A percentile compares a stretch with the other conserved stretches of the same genome.
Evolutionary conservation across 177 flowering plant species (phyloP).

Genomic region (Vitis hybrid): DNA sequence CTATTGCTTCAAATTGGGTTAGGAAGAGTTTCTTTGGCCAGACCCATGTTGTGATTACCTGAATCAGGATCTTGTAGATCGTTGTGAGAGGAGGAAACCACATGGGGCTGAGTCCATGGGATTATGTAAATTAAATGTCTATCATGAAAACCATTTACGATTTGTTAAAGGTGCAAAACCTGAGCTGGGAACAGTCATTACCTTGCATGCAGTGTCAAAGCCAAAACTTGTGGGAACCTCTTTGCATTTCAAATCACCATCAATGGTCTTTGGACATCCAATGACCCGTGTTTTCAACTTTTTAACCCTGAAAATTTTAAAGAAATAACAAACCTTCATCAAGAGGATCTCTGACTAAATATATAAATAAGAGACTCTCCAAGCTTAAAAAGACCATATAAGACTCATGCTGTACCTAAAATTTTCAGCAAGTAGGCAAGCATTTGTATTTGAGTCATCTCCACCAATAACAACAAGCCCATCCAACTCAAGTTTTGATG

Average conservation of each 20-base stretch:
- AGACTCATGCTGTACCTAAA: slow-evolving; percentile 52
- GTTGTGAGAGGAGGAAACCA: too few relatives aligned
- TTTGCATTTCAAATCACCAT: slow-evolving; percentile 95
- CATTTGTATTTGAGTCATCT: slow-evolving; percentile 98
- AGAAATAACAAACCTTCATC: too few relatives aligned
- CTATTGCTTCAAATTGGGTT: too few relatives aligned
- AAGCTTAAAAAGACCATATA: too few relatives aligned
- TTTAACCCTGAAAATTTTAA: slow-evolving; percentile 44
- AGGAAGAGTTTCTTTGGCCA: too few relatives aligned
- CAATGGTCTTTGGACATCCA: slow-evolving; percentile 99
- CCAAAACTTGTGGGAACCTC: slow-evolving; percentile 98
- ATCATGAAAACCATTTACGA: too few relatives aligned
- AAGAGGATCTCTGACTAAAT: too few relatives aligned
- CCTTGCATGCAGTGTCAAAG: slow-evolving; percentile 99
- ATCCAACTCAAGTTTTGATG: slow-evolving; percentile 82
- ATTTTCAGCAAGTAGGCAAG: slow-evolving; percentile 94
- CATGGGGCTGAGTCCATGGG: too few relatives aligned
- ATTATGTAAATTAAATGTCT: too few relatives aligned
- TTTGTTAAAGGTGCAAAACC: neutral
- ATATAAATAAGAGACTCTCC: too few relatives aligned
- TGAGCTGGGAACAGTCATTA: slow-evolving; percentile 17
- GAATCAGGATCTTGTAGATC: too few relatives aligned
- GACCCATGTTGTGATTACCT: too few relatives aligned
- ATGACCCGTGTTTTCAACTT: slow-evolving; percentile 80
- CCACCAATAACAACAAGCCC: slow-evolving; percentile 98